A percentile compares a stretch with the other conserved stretches of the same genome.
phyloP scores from a whole-genome alignment of 2,329 filamentous ascomycete species.

The Fusarium austroafricanum region DNA sequence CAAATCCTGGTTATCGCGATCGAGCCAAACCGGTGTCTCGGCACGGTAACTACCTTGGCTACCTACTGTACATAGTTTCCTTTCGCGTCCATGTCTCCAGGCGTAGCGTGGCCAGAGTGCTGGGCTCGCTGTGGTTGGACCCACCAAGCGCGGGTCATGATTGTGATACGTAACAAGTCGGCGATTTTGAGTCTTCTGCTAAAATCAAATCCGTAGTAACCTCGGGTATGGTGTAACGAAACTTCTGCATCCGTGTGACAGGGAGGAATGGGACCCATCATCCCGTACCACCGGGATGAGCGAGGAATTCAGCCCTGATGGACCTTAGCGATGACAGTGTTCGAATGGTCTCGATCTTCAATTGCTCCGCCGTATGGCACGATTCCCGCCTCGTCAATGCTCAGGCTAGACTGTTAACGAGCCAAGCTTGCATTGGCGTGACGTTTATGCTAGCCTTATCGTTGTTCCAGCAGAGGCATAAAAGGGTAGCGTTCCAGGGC shows the following conservation, averaged over 20 bases:
- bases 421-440: conserved; percentile 41
- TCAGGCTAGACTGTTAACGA: conserved; percentile 37
- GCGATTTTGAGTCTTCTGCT: conserved; percentile 28
- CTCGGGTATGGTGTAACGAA: conserved; percentile 33
- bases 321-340: conserved; percentile 30
- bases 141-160: conserved; percentile 1
- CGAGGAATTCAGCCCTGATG: conserved; percentile 34
- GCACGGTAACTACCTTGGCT: conserved; percentile 5
- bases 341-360: conserved; percentile 46
- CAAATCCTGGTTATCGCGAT: background rate
- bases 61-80: too few species aligned
- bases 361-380: conserved; percentile 45
- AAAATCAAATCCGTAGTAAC: conserved; percentile 22
- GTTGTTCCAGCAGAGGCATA: conserved; percentile 8
- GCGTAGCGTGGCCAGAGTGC: conserved; percentile 3
- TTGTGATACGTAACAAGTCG: conserved; percentile 17
- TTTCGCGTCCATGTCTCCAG: too few species aligned
- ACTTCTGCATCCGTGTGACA: conserved; percentile 30
- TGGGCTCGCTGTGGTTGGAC: conserved; percentile 1
- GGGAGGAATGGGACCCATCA: conserved; percentile 41
- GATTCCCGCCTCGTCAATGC: conserved; percentile 42
- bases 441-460: conserved; percentile 46
- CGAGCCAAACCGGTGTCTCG: conserved; percentile 23
- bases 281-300: conserved; percentile 45
- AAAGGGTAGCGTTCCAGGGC: conserved; percentile 23